phyloP scores from a whole-genome alignment of 2,329 filamentous ascomycete genomes.

The Tolypocladium ovalisporum region DNA sequence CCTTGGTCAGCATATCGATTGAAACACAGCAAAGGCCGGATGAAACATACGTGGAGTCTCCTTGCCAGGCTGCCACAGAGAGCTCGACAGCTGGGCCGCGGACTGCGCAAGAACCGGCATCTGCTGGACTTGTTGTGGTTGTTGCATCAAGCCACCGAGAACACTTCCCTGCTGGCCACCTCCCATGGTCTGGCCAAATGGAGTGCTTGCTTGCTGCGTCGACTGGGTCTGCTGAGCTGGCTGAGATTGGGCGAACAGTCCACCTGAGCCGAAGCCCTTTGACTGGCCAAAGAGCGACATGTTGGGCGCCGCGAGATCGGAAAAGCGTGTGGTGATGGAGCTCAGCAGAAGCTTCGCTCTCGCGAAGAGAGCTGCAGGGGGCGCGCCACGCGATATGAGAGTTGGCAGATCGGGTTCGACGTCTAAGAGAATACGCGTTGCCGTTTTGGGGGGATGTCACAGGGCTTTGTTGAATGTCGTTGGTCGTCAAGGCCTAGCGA shows the following conservation, averaged over 20 bases:
- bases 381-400: neutral
- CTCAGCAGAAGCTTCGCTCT: constrained; percentile 2
- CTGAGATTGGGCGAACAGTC: constrained; percentile 28
- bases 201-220: constrained; percentile 11
- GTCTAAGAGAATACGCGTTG: neutral
- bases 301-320: neutral
- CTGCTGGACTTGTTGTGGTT: constrained; percentile 29
- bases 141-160: constrained; percentile 19
- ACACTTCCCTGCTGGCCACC: constrained; percentile 25
- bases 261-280: constrained; percentile 20
- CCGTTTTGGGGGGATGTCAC: neutral
- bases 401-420: neutral
- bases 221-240: constrained; percentile 19
- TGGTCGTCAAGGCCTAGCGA: neutral
- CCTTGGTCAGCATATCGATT: constrained; percentile 1
- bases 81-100: constrained; percentile 35
- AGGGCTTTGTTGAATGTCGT: neutral
- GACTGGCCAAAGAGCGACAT: constrained; percentile 30
- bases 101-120: constrained; percentile 32
- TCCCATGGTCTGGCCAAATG: constrained; percentile 19
- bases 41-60: constrained; percentile 33
- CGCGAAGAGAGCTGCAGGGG: neutral
- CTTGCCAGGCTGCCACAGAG: constrained; percentile 42
- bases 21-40: neutral
- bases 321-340: neutral